Evolutionary conservation across 441 rosid genomes (phyloP).

Genomic region (Euphorbia schlechtendalii): DNA sequence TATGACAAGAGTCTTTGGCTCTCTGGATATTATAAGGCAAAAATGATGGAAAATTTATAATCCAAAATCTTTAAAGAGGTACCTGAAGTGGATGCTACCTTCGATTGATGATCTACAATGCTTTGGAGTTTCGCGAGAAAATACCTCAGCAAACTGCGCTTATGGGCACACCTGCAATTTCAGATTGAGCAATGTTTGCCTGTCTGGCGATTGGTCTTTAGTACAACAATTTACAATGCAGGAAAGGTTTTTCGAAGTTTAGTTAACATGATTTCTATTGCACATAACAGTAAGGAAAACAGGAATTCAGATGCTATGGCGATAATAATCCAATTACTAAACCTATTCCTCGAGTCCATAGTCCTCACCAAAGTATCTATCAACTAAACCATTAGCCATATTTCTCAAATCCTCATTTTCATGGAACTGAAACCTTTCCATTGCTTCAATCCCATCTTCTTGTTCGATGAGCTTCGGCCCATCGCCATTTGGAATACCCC

Average conservation of each 20-base stretch:
- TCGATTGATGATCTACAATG: not conserved
- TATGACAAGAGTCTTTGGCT: too few relatives aligned
- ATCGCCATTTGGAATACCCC: constrained; percentile 88
- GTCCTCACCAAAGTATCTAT: constrained; percentile 83
- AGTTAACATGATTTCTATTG: not conserved
- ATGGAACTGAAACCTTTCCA: constrained; percentile 94
- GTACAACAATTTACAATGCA: constrained; percentile 4
- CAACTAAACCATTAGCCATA: constrained; percentile 88
- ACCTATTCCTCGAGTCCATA: constrained; percentile 58
- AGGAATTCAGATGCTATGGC: not conserved
- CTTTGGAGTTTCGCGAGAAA: not conserved
- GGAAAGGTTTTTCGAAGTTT: not conserved
- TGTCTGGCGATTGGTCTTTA: not conserved
- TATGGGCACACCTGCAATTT: not conserved
- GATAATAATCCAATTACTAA: not conserved
- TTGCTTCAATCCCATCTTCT: constrained; percentile 93
- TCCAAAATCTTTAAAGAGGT: not conserved
- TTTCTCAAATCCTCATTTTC: constrained; percentile 87
- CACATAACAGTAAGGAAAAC: not conserved
- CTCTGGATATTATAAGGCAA: not conserved
- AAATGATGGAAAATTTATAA: not conserved
- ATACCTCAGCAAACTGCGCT: not conserved
- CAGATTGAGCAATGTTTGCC: constrained; percentile 7
- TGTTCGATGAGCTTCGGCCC: constrained; percentile 81
- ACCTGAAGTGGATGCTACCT: too few relatives aligned